phyloP scores from a whole-genome alignment of 768 basidiomycete species.

The Leucosporidium scottii region DNA sequence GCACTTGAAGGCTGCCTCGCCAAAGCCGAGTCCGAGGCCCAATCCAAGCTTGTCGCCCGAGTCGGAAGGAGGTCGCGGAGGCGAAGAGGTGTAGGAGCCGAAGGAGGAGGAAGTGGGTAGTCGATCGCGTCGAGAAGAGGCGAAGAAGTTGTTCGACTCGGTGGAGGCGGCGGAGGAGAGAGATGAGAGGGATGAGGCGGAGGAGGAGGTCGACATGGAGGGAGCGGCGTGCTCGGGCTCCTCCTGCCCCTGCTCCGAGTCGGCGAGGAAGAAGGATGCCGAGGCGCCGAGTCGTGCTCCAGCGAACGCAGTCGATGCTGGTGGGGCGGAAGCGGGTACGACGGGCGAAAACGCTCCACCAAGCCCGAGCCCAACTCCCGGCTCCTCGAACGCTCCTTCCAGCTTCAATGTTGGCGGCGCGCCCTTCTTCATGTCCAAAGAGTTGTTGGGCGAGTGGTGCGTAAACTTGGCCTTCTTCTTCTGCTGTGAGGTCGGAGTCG shows the following conservation, averaged over 20 bases:
- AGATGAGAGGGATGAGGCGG: background rate
- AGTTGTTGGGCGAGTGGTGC: background rate
- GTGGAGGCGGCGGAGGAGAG: no score
- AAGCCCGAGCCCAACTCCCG: background rate
- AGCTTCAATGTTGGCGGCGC: no score
- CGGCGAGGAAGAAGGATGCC: background rate
- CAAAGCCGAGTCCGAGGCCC: no score
- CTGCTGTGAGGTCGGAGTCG: constrained; percentile 2
- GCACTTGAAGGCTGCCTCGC: background rate
- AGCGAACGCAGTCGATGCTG: no score
- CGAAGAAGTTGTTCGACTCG: no score
- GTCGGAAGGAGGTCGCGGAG: no score
- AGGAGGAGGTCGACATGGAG: constrained; percentile 5
- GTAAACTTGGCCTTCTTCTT: constrained; percentile 23
- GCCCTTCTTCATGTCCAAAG: no score
- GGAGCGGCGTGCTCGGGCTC: constrained; percentile 15
- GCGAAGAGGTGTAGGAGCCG: background rate
- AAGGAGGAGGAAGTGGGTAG: background rate
- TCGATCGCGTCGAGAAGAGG: no score
- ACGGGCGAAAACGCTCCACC: background rate
- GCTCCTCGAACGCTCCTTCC: background rate
- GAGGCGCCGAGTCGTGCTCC: no score
- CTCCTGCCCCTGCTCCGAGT: constrained; percentile 2
- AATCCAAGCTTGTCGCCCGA: no score
- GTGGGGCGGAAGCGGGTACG: no score